phyloP scores from a whole-genome alignment of 163 green algal genomes.

The Scenedesmus sp. region DNA sequence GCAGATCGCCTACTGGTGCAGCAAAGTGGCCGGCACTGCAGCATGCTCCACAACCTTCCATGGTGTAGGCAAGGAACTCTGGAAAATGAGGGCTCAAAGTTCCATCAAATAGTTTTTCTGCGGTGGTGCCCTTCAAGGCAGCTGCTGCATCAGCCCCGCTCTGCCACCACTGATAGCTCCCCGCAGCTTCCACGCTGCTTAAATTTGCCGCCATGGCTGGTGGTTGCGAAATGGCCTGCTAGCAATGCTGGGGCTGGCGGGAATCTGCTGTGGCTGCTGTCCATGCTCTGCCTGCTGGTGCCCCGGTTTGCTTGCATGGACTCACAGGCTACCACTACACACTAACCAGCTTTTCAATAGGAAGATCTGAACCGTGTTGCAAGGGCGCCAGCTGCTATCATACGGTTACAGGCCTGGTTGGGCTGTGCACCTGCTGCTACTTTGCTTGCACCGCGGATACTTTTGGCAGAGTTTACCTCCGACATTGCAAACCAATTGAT shows the following conservation, averaged over 20 bases:
- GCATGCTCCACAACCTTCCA: not conserved
- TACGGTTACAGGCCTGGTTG: not conserved
- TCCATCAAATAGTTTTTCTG: not conserved
- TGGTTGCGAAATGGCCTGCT: not conserved
- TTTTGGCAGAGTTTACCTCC: not conserved
- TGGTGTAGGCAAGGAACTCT: not conserved
- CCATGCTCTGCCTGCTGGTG: constrained; percentile 5
- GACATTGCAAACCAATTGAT: not conserved
- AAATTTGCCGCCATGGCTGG: not conserved
- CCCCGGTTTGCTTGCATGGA: constrained; percentile 9
- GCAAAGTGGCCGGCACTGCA: not conserved
- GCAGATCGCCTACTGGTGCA: not conserved
- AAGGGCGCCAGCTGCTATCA: not conserved
- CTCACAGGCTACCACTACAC: not conserved
- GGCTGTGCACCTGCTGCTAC: not conserved
- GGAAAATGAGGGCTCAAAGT: not conserved
- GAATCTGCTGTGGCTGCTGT: not conserved
- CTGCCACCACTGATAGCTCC: not conserved
- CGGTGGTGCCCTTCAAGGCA: not conserved
- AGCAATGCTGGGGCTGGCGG: not conserved
- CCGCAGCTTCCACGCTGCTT: not conserved
- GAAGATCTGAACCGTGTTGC: not conserved
- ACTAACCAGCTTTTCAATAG: not conserved
- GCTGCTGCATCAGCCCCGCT: not conserved
- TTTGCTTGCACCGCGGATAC: not conserved